phyloP scores from a whole-genome alignment of 192 early-diverging fungal species.

The Entomortierella parvispora region DNA sequence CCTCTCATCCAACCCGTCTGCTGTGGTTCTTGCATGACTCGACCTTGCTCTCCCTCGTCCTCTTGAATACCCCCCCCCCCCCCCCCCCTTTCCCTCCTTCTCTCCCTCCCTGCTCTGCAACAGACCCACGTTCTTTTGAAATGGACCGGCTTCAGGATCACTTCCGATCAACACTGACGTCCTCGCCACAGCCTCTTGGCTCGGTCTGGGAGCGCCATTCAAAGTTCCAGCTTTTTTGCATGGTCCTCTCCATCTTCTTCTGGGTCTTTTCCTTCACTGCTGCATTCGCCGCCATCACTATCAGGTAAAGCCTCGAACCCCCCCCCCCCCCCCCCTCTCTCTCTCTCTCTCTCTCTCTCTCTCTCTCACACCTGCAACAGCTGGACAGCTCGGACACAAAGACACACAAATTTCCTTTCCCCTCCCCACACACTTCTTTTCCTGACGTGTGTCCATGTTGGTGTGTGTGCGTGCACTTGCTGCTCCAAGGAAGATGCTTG shows the following conservation, averaged over 20 bases:
- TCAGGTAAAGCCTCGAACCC: conserved; percentile 18
- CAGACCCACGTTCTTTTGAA: conserved; percentile 1
- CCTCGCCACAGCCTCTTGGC: conserved; percentile 1
- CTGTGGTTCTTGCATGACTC: too few species aligned
- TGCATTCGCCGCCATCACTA: conserved; percentile 39
- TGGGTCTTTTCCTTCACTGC: conserved; percentile 50
- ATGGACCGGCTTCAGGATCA: conserved; percentile 30
- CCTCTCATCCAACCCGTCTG: too few species aligned
- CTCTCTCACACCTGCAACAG: background rate
- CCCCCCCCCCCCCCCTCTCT: too few species aligned
- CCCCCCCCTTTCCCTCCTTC: background rate
- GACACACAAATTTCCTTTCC: too few species aligned
- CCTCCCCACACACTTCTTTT: too few species aligned
- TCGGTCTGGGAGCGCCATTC: conserved; percentile 52
- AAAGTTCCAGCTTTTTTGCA: conserved; percentile 46
- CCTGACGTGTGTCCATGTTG: too few species aligned
- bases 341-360: background rate
- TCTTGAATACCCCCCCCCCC: too few species aligned
- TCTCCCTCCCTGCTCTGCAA: background rate
- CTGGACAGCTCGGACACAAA: too few species aligned
- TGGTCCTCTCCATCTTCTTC: conserved; percentile 51
- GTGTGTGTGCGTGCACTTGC: too few species aligned
- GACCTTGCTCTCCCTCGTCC: too few species aligned
- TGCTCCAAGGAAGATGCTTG: too few species aligned
- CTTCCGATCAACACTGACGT: conserved; percentile 8